Base-by-base conservation (phyloP, 2,329 filamentous ascomycete genomes). In the Monascus ruber region DNA sequence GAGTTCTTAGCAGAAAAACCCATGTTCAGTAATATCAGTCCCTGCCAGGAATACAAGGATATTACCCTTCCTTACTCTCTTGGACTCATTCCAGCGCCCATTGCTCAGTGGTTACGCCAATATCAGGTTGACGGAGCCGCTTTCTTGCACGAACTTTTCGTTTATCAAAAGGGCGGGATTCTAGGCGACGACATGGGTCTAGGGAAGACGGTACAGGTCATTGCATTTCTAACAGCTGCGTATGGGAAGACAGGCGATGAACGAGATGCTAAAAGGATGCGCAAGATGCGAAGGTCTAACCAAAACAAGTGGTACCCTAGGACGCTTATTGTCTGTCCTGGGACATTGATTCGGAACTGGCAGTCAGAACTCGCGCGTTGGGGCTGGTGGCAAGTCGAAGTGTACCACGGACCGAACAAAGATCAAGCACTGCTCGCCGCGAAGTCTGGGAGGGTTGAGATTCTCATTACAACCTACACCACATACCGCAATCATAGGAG, bases 141-240 rank as follows among this genome's bases (percentile, higher is more conserved):
- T 27, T 96, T 95, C 52, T 70, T 98, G 5, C 88, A 96, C 56
- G 76, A 85, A 43, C 74, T 85, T 24, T 96, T 96, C 55, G 82
- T 95, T 4, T 89, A 85, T 48, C 91, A 98, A 54, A 82, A 81
- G 50, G 91, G 91, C 1, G 86, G 84, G 1, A 84, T 98, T 24
- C 71, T 98, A 0, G 88, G 89, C 3, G 91, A 98, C 55, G 91
- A 98, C 54, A 98, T 98, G 91, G 91, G 91, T 17, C 64, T 98
- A 27, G 91, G 91, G 1, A 98, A 98, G 63, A 98, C 91, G 0
- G 85, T 98, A 2, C 91, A 98, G 60, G 85, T 98, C 25, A 91
- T 87, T 41, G 84, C 88, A 0, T 96, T 98, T 48, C 68, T 98
- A 24, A 85, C 86, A 0, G 86, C 80, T 1, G 88, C 87, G 0